Evolutionary conservation across 2,329 filamentous ascomycete species (phyloP), one percentile per base, ranked within the genome.

Genomic region (Hypoxylon sp.): DNA sequence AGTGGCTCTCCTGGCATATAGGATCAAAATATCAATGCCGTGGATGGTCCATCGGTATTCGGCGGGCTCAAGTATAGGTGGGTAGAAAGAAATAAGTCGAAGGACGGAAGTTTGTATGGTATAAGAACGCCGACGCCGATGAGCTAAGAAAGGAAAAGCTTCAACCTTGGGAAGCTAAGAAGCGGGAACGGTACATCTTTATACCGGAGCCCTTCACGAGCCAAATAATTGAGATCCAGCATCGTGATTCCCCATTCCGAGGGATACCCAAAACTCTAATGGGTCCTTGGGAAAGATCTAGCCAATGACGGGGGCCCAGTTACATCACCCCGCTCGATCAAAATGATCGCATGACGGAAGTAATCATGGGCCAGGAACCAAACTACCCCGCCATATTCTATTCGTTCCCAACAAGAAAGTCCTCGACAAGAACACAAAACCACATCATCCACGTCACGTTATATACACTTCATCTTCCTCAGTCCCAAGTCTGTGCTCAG

Each of bases 341-440:
- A 54, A 19, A 57, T 37, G 52, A 53, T 52, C 56, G 37, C 47
- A 64, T 68, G 62, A 66, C 59, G 63, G 57, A 64, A 60, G 48
- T 63, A 17, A 24, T 44, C 30, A 51, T 39, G 37, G 37, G 43
- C 24, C 32, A 26, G 26, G 32, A 53, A 34, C 19, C 28, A 19
- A 59, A 37, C 50, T 65, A 64, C 65, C 65, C 61, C 65, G 58
- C 67, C 64, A 61, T 67, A 65, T 52, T 48, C 58, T 59, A 59
- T 57, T 65, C 56, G 51, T 59, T 46, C 51, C 54, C 30, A 8
- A 8, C 11, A 32, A 15, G 39, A 4, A 19, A n/a, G 19, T 56
- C 50, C 20, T 50, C n/a, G 55, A 61, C 50, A 50, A 58, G 28
- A 17, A 41, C n/a, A 43, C 10, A 19, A 58, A 44, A 28, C 47